Conservation (phyloP, 257 asterid genomes). For the Solanum etuberosum region DNA sequence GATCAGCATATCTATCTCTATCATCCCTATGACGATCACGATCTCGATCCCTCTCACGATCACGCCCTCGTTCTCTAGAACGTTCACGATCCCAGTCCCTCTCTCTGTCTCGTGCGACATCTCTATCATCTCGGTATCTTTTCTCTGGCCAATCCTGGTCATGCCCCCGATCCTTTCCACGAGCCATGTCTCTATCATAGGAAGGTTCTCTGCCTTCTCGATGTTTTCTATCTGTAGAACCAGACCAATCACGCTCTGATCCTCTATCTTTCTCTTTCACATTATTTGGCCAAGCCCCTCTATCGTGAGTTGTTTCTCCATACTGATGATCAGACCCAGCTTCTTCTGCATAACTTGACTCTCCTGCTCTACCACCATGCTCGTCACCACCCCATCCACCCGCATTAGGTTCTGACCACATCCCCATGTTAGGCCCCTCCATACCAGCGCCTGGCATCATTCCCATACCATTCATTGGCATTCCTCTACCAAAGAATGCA, state of each 20-base stretch:
- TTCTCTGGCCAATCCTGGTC: slow-evolving; percentile 54
- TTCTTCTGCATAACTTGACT: slow-evolving; percentile 88
- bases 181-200: slow-evolving; percentile 44
- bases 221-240: slow-evolving; percentile 69
- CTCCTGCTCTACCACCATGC: slow-evolving; percentile 77
- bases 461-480: slow-evolving; percentile 84
- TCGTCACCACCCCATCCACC: slow-evolving; percentile 91
- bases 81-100: slow-evolving; percentile 47
- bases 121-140: slow-evolving; percentile 53
- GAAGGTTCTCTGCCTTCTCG: slow-evolving; percentile 69
- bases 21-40: slow-evolving; percentile 46
- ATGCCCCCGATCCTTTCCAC: slow-evolving; percentile 40
- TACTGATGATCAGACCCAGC: slow-evolving; percentile 84
- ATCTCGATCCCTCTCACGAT: slow-evolving; percentile 38
- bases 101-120: slow-evolving; percentile 46
- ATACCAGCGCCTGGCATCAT: slow-evolving; percentile 76
- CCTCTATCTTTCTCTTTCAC: slow-evolving; percentile 64
- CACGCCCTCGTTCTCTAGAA: slow-evolving; percentile 47
- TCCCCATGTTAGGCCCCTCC: slow-evolving; percentile 77
- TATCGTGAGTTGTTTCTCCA: slow-evolving; percentile 71
- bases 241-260: slow-evolving; percentile 80
- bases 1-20: slow-evolving; percentile 52
- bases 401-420: slow-evolving; percentile 75
- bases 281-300: slow-evolving; percentile 55
- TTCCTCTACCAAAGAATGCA: slow-evolving; percentile 87